Conservation (phyloP, 2,329 filamentous ascomycete species). For the Trichothecium sympodiale region DNA sequence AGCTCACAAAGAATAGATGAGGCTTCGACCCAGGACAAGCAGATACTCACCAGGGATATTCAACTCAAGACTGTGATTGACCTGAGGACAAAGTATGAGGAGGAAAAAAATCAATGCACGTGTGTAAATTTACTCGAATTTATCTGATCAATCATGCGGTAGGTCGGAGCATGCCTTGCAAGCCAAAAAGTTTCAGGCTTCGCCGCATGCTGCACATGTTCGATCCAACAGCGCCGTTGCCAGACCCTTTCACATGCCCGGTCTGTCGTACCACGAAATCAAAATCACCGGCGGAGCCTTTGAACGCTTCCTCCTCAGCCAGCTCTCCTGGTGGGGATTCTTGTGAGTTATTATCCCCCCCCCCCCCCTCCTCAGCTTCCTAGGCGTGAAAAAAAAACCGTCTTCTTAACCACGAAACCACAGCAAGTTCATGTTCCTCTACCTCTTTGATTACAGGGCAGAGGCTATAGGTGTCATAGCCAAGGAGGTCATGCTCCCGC, state of each 20-base stretch:
- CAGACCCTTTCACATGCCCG: conserved; percentile 50
- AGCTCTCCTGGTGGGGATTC: conserved; percentile 56
- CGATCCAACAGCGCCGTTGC: conserved; percentile 36
- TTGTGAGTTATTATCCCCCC: conserved; percentile 32
- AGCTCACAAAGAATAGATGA: conserved; percentile 40
- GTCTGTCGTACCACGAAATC: conserved; percentile 53
- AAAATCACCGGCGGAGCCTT: conserved; percentile 65
- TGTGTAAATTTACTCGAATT: too few species aligned
- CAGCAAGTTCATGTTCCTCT: conserved; percentile 43
- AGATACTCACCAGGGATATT: conserved; percentile 45
- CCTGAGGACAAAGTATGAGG: conserved; percentile 62
- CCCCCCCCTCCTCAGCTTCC: neutral
- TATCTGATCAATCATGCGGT: too few species aligned
- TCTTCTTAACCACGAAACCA: too few species aligned
- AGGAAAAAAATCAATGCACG: too few species aligned
- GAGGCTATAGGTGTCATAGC: conserved; percentile 61
- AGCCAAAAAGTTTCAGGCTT: conserved; percentile 26
- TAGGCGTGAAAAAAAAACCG: neutral
- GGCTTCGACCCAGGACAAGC: conserved; percentile 54
- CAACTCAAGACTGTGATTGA: conserved; percentile 66
- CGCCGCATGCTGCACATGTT: conserved; percentile 20
- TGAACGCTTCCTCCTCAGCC: conserved; percentile 54
- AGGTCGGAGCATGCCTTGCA: conserved; percentile 59
- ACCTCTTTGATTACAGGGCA: conserved; percentile 54
- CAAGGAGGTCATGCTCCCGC: conserved; percentile 57